Base-by-base conservation (phyloP, 2,329 filamentous ascomycete species). In the Penicillium capsulatum region DNA sequence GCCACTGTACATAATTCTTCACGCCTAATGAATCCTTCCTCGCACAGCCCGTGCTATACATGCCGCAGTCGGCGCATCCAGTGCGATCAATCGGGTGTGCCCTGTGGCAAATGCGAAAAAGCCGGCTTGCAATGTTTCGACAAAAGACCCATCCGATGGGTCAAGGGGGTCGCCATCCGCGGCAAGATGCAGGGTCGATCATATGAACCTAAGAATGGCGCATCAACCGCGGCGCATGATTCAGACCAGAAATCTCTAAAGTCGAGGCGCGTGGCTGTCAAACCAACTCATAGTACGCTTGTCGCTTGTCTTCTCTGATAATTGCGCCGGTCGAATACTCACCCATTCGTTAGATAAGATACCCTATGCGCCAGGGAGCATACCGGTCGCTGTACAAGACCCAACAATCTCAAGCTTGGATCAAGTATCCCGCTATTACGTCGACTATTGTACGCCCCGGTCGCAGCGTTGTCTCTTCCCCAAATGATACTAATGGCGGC, bases 41-140 rank as follows among this genome's bases (percentile, higher is more conserved):
- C 17, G 9, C 11, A 16, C 14, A 19, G 17, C 8, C 42, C 52
- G 36, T 65, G 62, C 42, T 65, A 62, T 42, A 65, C 62, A 16
- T 65, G 62, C 44, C 60, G 61, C 16, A 59, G 51, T 4, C 58
- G 62, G 31, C 62, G 55, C 35, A 56, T 65, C 30, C 58, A 63
- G 45, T 65, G 62, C 41, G 59, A 63, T 36, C 57, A 48, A 35
- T 50, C 57, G 4, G 37, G 47, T 10, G 34, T 38, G 1, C 62
- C 62, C 5, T 65, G 62, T 34, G 38, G 34, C 17, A 65, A 65
- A 50, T 65, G 62, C 32, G 33, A 53, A 26, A 64, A 59, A 27
- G 54, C 55, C 7, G 62, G 59, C 2, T 19, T 64, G 7, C 53
- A 64, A 50, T 65, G 62, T 31, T 49, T 54, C 20, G 54, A 60